Conservation (phyloP, 176 grass and related monocot species). For the Pharus latifolius region DNA sequence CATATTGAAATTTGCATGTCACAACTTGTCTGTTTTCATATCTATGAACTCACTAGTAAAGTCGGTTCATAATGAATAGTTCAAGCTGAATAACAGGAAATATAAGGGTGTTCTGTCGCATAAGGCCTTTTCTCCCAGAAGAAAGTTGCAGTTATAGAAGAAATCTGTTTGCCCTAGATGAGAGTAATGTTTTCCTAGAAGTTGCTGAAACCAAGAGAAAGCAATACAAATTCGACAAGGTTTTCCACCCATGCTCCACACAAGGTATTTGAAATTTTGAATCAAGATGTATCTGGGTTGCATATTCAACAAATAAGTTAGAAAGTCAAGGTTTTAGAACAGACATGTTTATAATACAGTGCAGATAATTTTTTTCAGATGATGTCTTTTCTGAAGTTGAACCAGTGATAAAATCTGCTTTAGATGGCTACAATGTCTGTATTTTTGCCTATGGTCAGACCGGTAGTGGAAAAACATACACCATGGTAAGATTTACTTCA, state of each 20-base stretch:
- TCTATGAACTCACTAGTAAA: background rate
- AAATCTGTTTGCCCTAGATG: conserved; percentile 50
- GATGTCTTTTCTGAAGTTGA: conserved; percentile 89
- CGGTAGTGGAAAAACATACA: conserved; percentile 95
- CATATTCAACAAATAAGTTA: conserved; percentile 1
- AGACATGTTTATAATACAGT: conserved; percentile 9
- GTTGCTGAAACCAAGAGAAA: conserved; percentile 71
- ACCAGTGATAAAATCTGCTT: conserved; percentile 85
- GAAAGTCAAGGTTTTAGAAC: conserved; percentile 1
- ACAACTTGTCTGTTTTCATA: background rate
- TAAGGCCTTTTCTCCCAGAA: conserved; percentile 60
- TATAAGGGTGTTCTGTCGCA: conserved; percentile 87
- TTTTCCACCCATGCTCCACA: conserved; percentile 63
- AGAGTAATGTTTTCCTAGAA: conserved; percentile 58
- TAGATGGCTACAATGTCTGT: conserved; percentile 94
- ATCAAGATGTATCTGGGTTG: background rate
- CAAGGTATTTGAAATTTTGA: conserved; percentile 95
- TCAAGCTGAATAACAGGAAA: conserved; percentile 32
- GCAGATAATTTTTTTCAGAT: conserved; percentile 34
- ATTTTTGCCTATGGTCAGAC: conserved; percentile 99
- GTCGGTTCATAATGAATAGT: background rate
- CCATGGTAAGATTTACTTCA: conserved; percentile 65
- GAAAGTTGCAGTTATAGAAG: conserved; percentile 24
- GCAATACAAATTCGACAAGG: conserved; percentile 96
- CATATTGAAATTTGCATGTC: background rate